Base-by-base conservation (phyloP, 768 basidiomycete genomes). In the Russula earlei region DNA sequence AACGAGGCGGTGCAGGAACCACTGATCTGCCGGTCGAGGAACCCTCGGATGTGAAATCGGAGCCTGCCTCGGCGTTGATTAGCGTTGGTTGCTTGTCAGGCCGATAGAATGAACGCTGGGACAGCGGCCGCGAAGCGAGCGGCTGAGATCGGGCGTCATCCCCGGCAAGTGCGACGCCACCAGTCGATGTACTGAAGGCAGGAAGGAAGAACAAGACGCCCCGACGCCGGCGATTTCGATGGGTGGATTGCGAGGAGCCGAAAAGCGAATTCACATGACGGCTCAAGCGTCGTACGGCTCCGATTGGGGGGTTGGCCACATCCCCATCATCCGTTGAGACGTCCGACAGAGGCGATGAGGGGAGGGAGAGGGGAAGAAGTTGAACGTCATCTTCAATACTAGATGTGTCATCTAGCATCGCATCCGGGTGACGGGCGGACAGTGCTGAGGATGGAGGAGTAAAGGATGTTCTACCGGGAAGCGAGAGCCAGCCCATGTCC, bases 121-220 rank as follows among this genome's bases (percentile, higher is more conserved):
- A 57, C 24, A 54, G 41, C 42, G 47, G 44, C 19, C 49, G 34
- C 25, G 50, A 43, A 27, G 49, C n/a, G 34, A 49, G 22, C 11
- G 57, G 29, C n/a, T 31, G 40, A 1, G 31, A 4, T 2, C 5
- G 17, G n/a, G 47, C 31, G 15, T 58, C 57, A n/a, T 49, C 47
- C 9, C 34, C 17, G 12, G 55, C 71, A 59, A 67, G 52, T 49
- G 71, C 63, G 38, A 66, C 52, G 41, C 56, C 63, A 38, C 68
- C 68, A 8, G 67, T 63, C 15, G 79, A 73, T 4, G 84, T 75
- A 27, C 57, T 58, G 67, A 89, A 86, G 58, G 86, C 84, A 22
- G 87, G 87, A 47, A 89, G 75, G 74, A 88, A 88, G 68, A 86
- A 89, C 54, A 88, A 68, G 25, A 87, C 78, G 37, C 83, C 81